phyloP scores from a whole-genome alignment of 2,329 filamentous ascomycete species.

The Penicillium crustosum region DNA sequence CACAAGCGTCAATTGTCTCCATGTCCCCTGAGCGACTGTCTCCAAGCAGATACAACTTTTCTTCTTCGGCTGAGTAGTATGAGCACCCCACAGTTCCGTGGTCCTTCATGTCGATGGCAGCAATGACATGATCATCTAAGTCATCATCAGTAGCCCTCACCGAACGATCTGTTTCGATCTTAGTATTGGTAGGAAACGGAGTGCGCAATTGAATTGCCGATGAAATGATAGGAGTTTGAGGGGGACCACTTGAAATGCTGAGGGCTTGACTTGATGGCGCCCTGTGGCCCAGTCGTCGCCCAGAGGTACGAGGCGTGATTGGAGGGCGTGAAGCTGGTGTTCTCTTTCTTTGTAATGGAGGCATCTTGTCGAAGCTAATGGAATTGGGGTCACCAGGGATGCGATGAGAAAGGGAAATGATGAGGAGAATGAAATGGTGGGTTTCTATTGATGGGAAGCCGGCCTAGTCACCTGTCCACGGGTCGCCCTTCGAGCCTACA shows the following conservation, averaged over 20 bases:
- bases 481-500: not conserved
- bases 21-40: slow-evolving; percentile 69
- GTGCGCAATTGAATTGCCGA: slow-evolving; percentile 10
- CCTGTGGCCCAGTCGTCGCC: slow-evolving; percentile 5
- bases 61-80: slow-evolving; percentile 72
- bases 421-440: not conserved
- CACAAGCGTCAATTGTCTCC: slow-evolving; percentile 64
- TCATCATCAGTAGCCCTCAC: slow-evolving; percentile 48
- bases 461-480: not conserved
- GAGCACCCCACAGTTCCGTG: slow-evolving; percentile 75
- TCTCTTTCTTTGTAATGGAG: slow-evolving; percentile 20
- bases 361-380: slow-evolving; percentile 6
- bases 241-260: not conserved
- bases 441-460: not conserved
- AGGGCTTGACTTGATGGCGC: slow-evolving; percentile 9
- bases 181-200: slow-evolving; percentile 8
- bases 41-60: slow-evolving; percentile 72
- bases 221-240: slow-evolving; percentile 8
- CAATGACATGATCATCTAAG: slow-evolving; percentile 65
- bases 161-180: slow-evolving; percentile 29
- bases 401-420: not conserved
- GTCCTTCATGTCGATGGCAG: slow-evolving; percentile 76
- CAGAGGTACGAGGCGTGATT: slow-evolving; percentile 15
- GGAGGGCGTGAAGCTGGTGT: slow-evolving; percentile 8
- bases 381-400: not conserved